These are phyloP conservation scores for Cadophora luteo-olivacea DNA, from an alignment of 2,329 filamentous ascomycete genomes.

Conservation along the genomic window DNA sequence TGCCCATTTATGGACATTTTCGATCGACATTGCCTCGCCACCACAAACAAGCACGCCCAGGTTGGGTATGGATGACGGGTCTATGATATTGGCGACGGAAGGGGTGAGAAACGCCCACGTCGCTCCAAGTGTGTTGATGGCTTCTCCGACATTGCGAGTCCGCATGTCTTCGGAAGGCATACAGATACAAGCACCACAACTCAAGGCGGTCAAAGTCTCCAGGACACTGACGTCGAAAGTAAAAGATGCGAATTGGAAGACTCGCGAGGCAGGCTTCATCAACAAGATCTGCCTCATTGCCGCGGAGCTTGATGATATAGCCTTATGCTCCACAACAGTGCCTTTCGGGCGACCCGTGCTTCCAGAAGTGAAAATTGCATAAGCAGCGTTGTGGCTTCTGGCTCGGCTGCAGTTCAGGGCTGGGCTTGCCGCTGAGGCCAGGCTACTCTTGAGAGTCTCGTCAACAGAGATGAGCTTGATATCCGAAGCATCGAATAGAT, in stretches of 20 bases:
- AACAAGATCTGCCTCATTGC: not conserved
- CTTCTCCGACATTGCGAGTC: conserved; percentile 26
- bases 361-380: conserved; percentile 37
- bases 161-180: conserved; percentile 47
- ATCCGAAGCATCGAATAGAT: conserved; percentile 4
- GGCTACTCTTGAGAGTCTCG: not conserved
- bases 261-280: conserved; percentile 11
- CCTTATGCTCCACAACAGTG: conserved; percentile 23
- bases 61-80: not conserved
- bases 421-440: not conserved
- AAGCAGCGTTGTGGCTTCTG: conserved; percentile 22
- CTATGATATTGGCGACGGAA: conserved; percentile 13
- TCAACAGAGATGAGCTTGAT: not conserved
- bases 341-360: conserved; percentile 32
- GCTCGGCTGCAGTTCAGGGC: not conserved
- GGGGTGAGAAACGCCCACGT: conserved; percentile 16
- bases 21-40: not conserved
- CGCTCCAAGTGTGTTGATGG: not conserved
- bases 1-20: not conserved
- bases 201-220: conserved; percentile 37
- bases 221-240: conserved; percentile 29
- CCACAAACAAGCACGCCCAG: not conserved
- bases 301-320: conserved; percentile 20
- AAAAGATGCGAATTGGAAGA: conserved; percentile 23
- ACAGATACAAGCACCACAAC: conserved; percentile 48